Base-by-base conservation (phyloP, 2,329 filamentous ascomycete genomes). In the Sclerotinia spermophila region DNA sequence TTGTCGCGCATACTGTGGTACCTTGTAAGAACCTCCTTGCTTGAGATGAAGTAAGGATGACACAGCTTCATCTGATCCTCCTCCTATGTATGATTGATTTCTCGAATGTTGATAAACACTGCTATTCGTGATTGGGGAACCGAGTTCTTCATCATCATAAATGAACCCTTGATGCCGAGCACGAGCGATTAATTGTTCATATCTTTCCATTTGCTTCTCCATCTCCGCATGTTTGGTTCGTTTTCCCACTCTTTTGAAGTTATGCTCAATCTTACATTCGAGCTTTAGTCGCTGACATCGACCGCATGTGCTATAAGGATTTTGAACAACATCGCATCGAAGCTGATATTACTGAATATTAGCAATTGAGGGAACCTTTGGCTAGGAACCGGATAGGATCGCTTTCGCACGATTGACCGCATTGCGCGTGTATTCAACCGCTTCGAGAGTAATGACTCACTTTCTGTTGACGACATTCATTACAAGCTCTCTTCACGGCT, bases 381-480 rank as follows among this genome's bases (percentile, higher is more conserved):
- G 35, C 55, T 21, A n/a, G 4, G 15, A 44, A 33, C 44, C 27
- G 35, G n/a, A 59, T 44, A 21, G 10, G 38, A 3, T 7, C 30
- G 35, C n/a, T 10, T 10, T 62, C 56, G 42, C 56, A 44, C 64
- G 30, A 19, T 64, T 51, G 33, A 27, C 30, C 6, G 30, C 48
- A 70, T 68, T 35, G 62, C 35, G n/a, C 53, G 45, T 65, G 51
- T 65, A 15, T 61, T 65, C 64, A 66, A 13, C 27, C 53, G 17
- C 10, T 40, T 35, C 11, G 27, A 45, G 33, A 62, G 45, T 68
- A 55, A 42, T 78, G 79, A 84, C 83, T 86, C 82, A 93, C 92
- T 85, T 95, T 95, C 81, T 95, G 92, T 82, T 95, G 92, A 73
- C 92, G 86, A 79, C 92, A 95, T 81, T 95, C 92, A 78, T 94